These are phyloP conservation scores for Penicillium tannophilum DNA, from an alignment of 495 filamentous ascomycete species.

Conservation along the genomic window DNA sequence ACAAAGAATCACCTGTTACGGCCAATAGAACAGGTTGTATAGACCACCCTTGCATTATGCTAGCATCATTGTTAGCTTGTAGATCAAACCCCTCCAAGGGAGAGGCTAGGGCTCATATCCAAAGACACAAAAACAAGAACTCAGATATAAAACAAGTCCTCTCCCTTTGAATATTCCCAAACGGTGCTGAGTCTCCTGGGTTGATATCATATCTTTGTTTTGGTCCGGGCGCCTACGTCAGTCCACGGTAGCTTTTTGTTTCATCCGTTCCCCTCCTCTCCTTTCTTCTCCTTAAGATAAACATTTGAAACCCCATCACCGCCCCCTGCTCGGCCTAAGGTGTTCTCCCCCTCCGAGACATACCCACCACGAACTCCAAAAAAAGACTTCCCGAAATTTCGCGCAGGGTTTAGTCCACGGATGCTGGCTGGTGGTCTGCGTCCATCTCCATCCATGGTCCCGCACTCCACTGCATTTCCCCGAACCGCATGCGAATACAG, in stretches of 20 bases:
- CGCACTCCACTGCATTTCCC: constrained; percentile 33
- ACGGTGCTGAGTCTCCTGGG: neutral
- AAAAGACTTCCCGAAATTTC: neutral
- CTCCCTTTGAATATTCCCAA: neutral
- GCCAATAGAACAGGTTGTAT: constrained; percentile 2
- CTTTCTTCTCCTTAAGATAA: constrained; percentile 23
- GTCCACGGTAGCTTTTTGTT: constrained; percentile 27
- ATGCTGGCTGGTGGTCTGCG: constrained; percentile 34
- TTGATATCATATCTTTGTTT: constrained; percentile 16
- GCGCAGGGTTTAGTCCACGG: constrained; percentile 5
- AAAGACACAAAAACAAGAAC: neutral
- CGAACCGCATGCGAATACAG: constrained; percentile 27
- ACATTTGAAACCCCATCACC: constrained; percentile 15
- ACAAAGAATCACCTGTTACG: neutral
- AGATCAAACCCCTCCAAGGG: constrained; percentile 14
- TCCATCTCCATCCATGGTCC: constrained; percentile 39
- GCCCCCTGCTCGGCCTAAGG: constrained; percentile 12
- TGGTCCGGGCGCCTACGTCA: constrained; percentile 29
- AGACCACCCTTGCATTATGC: constrained; percentile 19
- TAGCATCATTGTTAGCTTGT: constrained; percentile 8
- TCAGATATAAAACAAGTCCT: neutral
- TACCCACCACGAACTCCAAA: neutral
- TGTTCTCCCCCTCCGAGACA: constrained; percentile 7
- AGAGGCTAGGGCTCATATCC: neutral
- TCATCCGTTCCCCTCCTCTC: constrained; percentile 23